A percentile compares a stretch with the other conserved stretches of the same genome.
Conservation (phyloP, 305 asterid species). For the Solanum hybrid region DNA sequence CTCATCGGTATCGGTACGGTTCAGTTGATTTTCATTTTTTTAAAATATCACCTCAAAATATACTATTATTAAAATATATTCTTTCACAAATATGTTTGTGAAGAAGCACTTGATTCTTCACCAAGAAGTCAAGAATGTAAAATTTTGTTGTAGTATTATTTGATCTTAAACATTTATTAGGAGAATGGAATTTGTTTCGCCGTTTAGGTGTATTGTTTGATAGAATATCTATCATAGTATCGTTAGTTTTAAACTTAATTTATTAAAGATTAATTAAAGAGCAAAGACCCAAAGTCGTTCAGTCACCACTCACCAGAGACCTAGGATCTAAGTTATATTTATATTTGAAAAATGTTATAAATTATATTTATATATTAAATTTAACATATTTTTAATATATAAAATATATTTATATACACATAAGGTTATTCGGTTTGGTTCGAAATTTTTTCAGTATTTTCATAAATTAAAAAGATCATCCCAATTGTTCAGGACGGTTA, state of each 20-base stretch:
- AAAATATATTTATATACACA: too few species aligned
- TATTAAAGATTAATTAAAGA: not conserved
- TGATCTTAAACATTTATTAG: too few species aligned
- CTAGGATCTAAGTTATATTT: not conserved
- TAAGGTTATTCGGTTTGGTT: too few species aligned
- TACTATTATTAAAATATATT: not conserved
- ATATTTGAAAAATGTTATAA: not conserved
- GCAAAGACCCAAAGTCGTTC: not conserved
- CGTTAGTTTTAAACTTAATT: not conserved
- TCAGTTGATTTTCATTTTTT: not conserved
- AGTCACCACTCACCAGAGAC: not conserved
- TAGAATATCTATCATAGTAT: not conserved
- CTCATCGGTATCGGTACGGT: too few species aligned
- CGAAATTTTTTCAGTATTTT: not conserved
- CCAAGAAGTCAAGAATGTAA: not conserved
- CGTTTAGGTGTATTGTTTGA: not conserved
- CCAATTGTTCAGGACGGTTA: too few species aligned
- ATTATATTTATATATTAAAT: too few species aligned
- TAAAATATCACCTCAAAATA: not conserved
- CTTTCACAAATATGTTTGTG: not conserved
- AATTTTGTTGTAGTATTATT: too few species aligned
- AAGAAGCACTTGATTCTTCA: not conserved
- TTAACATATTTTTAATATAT: not conserved
- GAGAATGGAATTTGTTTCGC: not conserved
- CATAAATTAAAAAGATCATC: not conserved